Base-by-base conservation (phyloP, 768 basidiomycete genomes). In the Russula vinacea region DNA sequence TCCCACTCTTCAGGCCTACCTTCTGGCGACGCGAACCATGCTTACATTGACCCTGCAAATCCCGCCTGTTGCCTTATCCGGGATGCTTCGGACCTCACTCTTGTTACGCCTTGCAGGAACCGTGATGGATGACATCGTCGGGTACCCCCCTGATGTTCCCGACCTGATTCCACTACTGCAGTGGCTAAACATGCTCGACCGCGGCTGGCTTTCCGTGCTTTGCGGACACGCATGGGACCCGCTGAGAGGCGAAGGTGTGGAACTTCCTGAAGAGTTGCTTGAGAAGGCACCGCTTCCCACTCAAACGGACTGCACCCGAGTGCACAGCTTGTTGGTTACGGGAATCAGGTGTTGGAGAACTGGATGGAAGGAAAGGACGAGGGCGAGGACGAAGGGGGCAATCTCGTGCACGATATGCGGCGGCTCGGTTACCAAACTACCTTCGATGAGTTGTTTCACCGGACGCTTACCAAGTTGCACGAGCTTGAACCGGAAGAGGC, bases 31-130 rank as follows among this genome's bases (percentile, higher is more conserved):
- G 35, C 84, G 81, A 24, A 76, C 75, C 53, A 75, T 91, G 22
- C 75, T 92, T 13, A 78, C 81, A 0, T 71, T 92, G 53, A 79
- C 90, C 47, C 76, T 91, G 22, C 89, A 86, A 70, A 88, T 91
- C 55, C 90, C 89, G 0, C 89, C 90, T 14, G 72, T 88, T 17
- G 83, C 85, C 22, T 86, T 88, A 0, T 90, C 89, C 3, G 83
- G 86, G 5, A 76, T 84, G 16, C 78, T 92, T 5, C 83, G 90
- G 10, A 84, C 79, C 9, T 78, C 84, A 2, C 83, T 84, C 64
- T 78, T 92, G n/a, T 83, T 92, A 26, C 85, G 84, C 32, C 77
- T 91, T 9, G 91, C 88, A 3, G 83, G 83, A 58, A 89, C 91
- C 54, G 78, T 84, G 19, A 75, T 92, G 67, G 75, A 73, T 62